Percentiles rank a stretch among this genome's conserved stretches.
These are phyloP conservation scores for Irpex sp. DNA, from an alignment of 1,284 basidiomycete genomes.

Conservation along the genomic window DNA sequence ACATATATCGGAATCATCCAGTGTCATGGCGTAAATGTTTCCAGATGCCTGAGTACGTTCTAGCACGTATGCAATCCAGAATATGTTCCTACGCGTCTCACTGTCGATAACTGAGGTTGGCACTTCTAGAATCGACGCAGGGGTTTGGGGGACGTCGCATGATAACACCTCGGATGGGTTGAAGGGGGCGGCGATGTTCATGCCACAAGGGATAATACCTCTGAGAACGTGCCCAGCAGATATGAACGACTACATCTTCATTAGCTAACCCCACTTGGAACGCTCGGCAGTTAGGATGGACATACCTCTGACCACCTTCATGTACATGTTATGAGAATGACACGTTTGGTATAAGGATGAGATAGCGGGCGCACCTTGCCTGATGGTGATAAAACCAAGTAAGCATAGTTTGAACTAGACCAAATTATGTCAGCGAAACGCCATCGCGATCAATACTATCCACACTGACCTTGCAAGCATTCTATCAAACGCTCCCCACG, in stretches of 20 bases:
- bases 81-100: slow-evolving; percentile 64
- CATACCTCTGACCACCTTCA: slow-evolving; percentile 66
- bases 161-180: slow-evolving; percentile 51
- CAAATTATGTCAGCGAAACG: neutral
- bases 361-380: slow-evolving; percentile 42
- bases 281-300: neutral
- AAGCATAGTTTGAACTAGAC: slow-evolving; percentile 54
- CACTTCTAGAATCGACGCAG: slow-evolving; percentile 52
- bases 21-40: slow-evolving; percentile 63
- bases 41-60: slow-evolving; percentile 62
- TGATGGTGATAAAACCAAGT: slow-evolving; percentile 71
- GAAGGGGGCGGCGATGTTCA: slow-evolving; percentile 66
- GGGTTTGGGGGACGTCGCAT: slow-evolving; percentile 22
- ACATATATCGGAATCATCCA: slow-evolving; percentile 69
- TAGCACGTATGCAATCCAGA: slow-evolving; percentile 65
- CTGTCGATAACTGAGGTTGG: slow-evolving; percentile 59
- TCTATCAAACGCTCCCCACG: slow-evolving; percentile 55
- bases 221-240: slow-evolving; percentile 54
- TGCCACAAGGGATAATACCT: slow-evolving; percentile 55
- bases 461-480: slow-evolving; percentile 52
- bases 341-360: too few species aligned
- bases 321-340: neutral
- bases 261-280: neutral
- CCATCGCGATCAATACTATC: neutral
- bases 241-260: slow-evolving; percentile 48